phyloP scores from a whole-genome alignment of 495 filamentous ascomycete genomes.

The Darksidea phi region DNA sequence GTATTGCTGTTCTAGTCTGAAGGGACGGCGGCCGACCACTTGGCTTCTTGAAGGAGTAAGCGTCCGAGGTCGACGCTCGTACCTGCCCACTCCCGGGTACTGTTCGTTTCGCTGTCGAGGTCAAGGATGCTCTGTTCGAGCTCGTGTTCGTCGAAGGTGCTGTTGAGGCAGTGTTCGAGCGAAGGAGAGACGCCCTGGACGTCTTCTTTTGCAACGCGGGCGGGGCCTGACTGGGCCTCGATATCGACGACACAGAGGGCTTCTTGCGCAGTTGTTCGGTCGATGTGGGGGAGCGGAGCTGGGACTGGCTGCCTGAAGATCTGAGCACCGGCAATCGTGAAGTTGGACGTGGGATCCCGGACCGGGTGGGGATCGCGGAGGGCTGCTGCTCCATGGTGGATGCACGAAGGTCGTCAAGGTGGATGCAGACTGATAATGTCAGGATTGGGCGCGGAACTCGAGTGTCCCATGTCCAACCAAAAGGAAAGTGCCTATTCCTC shows the following conservation, averaged over 20 bases:
- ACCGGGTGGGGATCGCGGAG: slow-evolving; percentile 23
- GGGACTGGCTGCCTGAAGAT: slow-evolving; percentile 16
- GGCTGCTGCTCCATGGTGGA: slow-evolving; percentile 37
- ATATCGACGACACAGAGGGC: slow-evolving; percentile 24
- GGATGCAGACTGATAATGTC: background rate
- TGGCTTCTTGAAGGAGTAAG: slow-evolving; percentile 32
- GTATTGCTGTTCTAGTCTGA: slow-evolving; percentile 13
- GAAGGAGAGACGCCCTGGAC: slow-evolving; percentile 17
- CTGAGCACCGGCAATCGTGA: slow-evolving; percentile 40
- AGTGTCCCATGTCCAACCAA: slow-evolving; percentile 16
- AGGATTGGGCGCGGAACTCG: background rate
- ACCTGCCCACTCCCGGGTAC: background rate
- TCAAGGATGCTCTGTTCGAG: slow-evolving; percentile 17
- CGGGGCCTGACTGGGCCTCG: slow-evolving; percentile 4
- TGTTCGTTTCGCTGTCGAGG: slow-evolving; percentile 12
- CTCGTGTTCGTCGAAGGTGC: slow-evolving; percentile 2
- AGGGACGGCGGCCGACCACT: slow-evolving; percentile 34
- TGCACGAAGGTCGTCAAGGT: background rate
- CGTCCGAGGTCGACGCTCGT: slow-evolving; percentile 15
- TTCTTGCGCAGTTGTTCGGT: slow-evolving; percentile 31
- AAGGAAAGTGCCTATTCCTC: background rate
- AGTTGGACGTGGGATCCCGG: slow-evolving; percentile 39
- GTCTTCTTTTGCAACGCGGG: slow-evolving; percentile 30
- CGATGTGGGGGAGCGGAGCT: slow-evolving; percentile 19
- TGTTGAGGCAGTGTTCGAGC: slow-evolving; percentile 15